Conservation (phyloP, 179 eudicot genomes). For the Amaranthus tricolor region DNA sequence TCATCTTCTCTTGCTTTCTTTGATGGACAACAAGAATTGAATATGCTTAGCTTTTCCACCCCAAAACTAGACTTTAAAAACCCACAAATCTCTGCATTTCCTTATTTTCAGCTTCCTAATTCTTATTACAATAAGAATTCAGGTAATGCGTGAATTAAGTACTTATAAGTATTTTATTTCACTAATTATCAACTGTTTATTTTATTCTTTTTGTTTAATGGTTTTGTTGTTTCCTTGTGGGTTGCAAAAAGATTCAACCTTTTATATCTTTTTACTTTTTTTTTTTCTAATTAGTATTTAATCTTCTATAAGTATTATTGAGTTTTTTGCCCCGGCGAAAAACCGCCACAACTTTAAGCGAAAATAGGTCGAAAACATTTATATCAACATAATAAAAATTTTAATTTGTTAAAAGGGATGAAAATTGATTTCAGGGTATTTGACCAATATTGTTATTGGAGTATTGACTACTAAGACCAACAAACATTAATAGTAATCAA, state of each 20-base stretch:
- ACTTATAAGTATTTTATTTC: not conserved
- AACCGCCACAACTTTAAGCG: no score
- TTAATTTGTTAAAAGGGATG: no score
- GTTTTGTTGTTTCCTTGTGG: not conserved
- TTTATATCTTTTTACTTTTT: not conserved
- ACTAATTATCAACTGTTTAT: not conserved
- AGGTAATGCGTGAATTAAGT: conserved; percentile 34
- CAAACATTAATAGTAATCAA: no score
- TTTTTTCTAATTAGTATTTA: no score
- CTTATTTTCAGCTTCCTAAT: conserved; percentile 34
- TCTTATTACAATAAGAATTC: conserved; percentile 32
- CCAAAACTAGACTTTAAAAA: conserved; percentile 27
- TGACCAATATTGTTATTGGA: no score
- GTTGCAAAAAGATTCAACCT: conserved; percentile 2
- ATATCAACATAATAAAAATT: no score
- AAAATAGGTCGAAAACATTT: no score
- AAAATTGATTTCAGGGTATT: no score
- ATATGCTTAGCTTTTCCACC: conserved; percentile 64
- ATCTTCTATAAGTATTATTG: no score
- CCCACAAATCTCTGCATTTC: conserved; percentile 25
- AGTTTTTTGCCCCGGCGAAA: no score
- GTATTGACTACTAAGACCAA: no score
- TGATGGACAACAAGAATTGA: conserved; percentile 36
- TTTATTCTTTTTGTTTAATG: not conserved
- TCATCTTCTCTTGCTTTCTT: conserved; percentile 22